Conservation (phyloP, 441 rosid genomes). For the Syzygium malaccense region DNA sequence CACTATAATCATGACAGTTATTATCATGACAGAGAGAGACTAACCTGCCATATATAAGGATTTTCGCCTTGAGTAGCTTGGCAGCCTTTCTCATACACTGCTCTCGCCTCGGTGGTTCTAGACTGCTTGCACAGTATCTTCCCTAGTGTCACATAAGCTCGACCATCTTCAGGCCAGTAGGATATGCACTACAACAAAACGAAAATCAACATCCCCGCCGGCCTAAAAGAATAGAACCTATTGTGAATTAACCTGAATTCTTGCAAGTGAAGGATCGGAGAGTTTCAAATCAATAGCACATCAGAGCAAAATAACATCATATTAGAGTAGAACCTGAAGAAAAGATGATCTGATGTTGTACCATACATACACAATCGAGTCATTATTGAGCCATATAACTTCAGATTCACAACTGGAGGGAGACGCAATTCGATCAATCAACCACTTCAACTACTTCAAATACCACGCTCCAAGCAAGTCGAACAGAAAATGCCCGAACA, state of each 20-base stretch:
- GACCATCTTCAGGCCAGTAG: conserved; percentile 95
- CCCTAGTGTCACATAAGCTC: conserved; percentile 77
- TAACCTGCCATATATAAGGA: conserved; percentile 93
- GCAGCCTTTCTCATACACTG: conserved; percentile 74
- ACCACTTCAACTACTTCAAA: neutral
- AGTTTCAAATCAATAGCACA: neutral
- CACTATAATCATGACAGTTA: neutral
- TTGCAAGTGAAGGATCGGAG: neutral
- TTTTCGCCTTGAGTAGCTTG: conserved; percentile 95
- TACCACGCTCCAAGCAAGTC: neutral
- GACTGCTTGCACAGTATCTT: conserved; percentile 69
- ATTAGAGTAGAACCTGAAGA: neutral
- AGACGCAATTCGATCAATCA: neutral
- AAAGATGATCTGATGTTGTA: neutral
- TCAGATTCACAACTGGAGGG: neutral
- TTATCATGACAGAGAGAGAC: no score
- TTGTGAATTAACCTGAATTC: neutral
- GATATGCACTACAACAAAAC: conserved; percentile 49
- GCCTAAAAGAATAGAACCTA: neutral
- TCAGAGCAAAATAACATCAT: neutral
- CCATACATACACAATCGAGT: neutral
- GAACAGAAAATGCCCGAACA: neutral
- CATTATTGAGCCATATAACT: neutral
- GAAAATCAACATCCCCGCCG: neutral
- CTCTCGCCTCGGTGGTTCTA: conserved; percentile 51